Base-by-base conservation (phyloP, 441 rosid genomes). In the Mallotus repandus region DNA sequence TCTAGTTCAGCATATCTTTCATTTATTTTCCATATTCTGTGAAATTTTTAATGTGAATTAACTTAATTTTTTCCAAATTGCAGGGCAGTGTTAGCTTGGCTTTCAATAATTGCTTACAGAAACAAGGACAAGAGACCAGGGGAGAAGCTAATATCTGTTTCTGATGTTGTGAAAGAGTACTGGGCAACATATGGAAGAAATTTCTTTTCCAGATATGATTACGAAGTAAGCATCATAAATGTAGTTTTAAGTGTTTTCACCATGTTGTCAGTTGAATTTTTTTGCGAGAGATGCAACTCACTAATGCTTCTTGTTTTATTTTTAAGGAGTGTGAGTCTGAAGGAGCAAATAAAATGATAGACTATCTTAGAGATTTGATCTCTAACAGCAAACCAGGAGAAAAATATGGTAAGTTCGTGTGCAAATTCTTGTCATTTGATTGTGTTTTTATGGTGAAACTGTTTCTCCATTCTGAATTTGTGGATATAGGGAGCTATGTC, bases 21-120 rank as follows among this genome's bases (percentile, higher is more conserved):
- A 18, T 55, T 19, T 72, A 29, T 71, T 48, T 61, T 13, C 56
- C 22, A 53, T 52, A 59, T 5, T 9, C 56, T 22, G 16, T 60
- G 18, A 73, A 81, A 54, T 73, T 63, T 56, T 29, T 29, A 16
- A 60, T n/a, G 21, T 56, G 55, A 18, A 32, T 13, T 35, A 52
- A 14, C 22, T 32, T 18, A 56, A 65, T 18, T 11, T 78, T 72
- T 65, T 22, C 11, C 32, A 63, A 75, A 68, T 84, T 59, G 71
- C 87, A 91, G 97, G 99, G 97, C 98, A 81, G 96, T 93, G 45
- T 83, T 96, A 75, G 97, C 99, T 55, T 96, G 98, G 98, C 97
- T 96, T 75, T 91, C 99, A 11, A 91, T 93, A 74, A 81, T 96
- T 66, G 98, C 98, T 19, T 77, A 86, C 81, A 85, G 74, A 83